These are phyloP conservation scores for Trametes villosa DNA, from an alignment of 768 basidiomycete species.

Conservation along the genomic window DNA sequence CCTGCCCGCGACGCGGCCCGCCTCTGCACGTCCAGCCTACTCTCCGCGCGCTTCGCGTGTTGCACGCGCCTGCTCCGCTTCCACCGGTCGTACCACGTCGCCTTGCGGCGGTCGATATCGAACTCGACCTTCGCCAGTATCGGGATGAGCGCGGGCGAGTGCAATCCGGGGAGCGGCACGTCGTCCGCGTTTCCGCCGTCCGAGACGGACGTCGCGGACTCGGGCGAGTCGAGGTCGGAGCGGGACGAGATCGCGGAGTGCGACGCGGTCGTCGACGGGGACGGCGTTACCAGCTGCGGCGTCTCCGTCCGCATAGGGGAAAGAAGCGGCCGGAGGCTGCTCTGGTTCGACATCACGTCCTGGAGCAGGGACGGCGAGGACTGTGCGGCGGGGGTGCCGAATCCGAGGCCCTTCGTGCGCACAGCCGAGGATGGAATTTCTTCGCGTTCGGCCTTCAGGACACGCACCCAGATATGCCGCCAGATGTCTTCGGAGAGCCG, in stretches of 20 bases:
- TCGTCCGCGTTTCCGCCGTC: slow-evolving; percentile 45
- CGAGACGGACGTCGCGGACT: slow-evolving; percentile 44
- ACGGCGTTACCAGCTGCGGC: slow-evolving; percentile 49
- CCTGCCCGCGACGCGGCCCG: slow-evolving; percentile 23
- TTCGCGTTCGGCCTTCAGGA: slow-evolving; percentile 62
- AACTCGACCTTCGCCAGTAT: slow-evolving; percentile 96
- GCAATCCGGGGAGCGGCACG: slow-evolving; percentile 69
- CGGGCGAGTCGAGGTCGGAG: slow-evolving; percentile 56
- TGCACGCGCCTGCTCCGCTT: slow-evolving; percentile 63
- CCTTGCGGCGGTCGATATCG: slow-evolving; percentile 82
- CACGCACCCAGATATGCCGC: slow-evolving; percentile 83
- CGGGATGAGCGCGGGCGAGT: slow-evolving; percentile 68
- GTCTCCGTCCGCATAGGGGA: slow-evolving; percentile 46
- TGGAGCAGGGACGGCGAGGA: slow-evolving; percentile 34
- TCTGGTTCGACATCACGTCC: slow-evolving; percentile 34
- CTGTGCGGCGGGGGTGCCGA: slow-evolving; percentile 38
- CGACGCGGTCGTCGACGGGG: slow-evolving; percentile 37
- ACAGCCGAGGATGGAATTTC: slow-evolving; percentile 38
- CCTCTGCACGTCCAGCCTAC: slow-evolving; percentile 38
- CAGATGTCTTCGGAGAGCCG: slow-evolving; percentile 86
- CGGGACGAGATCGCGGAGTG: slow-evolving; percentile 43
- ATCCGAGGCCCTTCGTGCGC: slow-evolving; percentile 48
- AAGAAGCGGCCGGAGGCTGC: slow-evolving; percentile 49
- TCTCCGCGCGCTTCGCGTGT: slow-evolving; percentile 60
- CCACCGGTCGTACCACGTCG: slow-evolving; percentile 90